phyloP scores from a whole-genome alignment of 139 green algal genomes.

The Closterium sp. region DNA sequence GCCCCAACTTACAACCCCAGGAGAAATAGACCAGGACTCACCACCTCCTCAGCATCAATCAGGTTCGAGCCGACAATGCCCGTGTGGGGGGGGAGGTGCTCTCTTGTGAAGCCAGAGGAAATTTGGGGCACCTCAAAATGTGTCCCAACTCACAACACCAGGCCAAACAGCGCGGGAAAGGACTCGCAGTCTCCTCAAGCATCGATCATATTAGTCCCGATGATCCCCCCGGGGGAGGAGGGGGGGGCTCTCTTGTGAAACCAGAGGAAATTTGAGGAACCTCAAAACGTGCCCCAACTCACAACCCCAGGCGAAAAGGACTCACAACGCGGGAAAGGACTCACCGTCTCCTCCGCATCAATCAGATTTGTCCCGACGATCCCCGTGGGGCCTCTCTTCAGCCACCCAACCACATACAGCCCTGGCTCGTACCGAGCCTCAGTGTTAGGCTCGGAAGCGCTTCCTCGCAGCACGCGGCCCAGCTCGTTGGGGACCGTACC shows the following conservation, averaged over 20 bases:
- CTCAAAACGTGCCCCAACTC: too few species aligned
- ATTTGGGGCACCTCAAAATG: too few species aligned
- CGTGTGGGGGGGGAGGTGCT: not conserved
- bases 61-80: slow-evolving; percentile 50
- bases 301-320: too few species aligned
- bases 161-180: too few species aligned
- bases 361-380: slow-evolving; percentile 49
- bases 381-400: slow-evolving; percentile 57
- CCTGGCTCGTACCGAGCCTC: not conserved
- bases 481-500: not conserved
- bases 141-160: too few species aligned
- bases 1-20: too few species aligned
- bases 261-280: too few species aligned
- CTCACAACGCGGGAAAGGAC: too few species aligned
- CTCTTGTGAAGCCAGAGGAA: not conserved
- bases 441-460: not conserved
- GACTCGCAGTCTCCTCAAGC: too few species aligned
- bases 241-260: too few species aligned
- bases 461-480: not conserved
- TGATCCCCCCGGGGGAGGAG: too few species aligned
- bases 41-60: slow-evolving; percentile 55
- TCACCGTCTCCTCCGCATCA: not conserved
- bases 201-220: too few species aligned
- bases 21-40: not conserved
- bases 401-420: not conserved